Evolutionary conservation across 2,329 filamentous ascomycete genomes (phyloP).

Genomic region (Elsinoe ampelina): DNA sequence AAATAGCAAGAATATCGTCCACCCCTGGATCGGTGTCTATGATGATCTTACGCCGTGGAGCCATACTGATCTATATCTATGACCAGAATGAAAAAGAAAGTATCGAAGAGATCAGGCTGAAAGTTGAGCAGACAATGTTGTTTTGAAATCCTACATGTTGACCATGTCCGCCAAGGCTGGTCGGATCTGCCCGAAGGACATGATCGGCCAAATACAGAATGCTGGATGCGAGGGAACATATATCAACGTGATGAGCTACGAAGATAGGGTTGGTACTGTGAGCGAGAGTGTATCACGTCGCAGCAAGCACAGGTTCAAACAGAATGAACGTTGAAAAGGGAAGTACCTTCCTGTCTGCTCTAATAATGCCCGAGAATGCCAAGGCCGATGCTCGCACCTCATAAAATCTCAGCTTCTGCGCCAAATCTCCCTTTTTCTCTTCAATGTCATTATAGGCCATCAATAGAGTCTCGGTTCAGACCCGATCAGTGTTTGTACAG

Average conservation of each 20-base stretch:
- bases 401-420: slow-evolving; percentile 2
- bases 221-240: background rate
- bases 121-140: background rate
- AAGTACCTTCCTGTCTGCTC: no score
- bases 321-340: no score
- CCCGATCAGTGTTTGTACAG: slow-evolving; percentile 84
- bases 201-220: background rate
- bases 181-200: background rate
- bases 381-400: slow-evolving; percentile 11
- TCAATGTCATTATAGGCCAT: slow-evolving; percentile 75
- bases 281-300: no score
- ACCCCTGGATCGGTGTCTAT: slow-evolving; percentile 66
- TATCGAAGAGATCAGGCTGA: background rate
- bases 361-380: background rate
- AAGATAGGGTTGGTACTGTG: no score
- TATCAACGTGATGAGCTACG: no score
- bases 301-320: no score
- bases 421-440: slow-evolving; percentile 35
- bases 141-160: background rate
- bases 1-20: slow-evolving; percentile 82
- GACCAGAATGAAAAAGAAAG: background rate
- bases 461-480: slow-evolving; percentile 99
- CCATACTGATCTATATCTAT: slow-evolving; percentile 26
- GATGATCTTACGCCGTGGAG: slow-evolving; percentile 56
- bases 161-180: slow-evolving; percentile 2